Conservation (phyloP, 345 rosid genomes). For the Acer campestre region DNA sequence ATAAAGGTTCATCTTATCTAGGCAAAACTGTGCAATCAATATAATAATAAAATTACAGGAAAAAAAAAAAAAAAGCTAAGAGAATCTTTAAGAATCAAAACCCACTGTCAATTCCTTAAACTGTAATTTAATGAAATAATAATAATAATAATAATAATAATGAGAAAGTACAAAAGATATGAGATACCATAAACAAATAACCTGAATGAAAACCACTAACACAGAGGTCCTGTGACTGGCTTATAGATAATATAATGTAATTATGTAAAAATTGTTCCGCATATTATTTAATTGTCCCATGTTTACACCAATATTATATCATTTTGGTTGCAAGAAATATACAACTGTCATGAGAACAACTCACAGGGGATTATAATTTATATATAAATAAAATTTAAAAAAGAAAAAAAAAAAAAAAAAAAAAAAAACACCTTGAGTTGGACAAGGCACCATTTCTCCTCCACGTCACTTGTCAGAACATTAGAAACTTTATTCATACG, state of each 20-base stretch:
- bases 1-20: background rate
- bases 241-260: too few species aligned
- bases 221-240: background rate
- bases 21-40: background rate
- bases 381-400: background rate
- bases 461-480: background rate
- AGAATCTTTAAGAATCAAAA: background rate
- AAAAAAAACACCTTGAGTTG: background rate
- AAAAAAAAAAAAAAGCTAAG: background rate
- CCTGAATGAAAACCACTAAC: background rate
- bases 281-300: background rate
- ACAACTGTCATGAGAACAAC: background rate
- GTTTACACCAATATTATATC: background rate
- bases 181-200: background rate
- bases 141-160: background rate
- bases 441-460: background rate
- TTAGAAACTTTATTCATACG: background rate
- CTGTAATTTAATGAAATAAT: background rate
- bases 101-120: background rate
- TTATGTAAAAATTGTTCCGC: background rate
- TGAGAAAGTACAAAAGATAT: background rate
- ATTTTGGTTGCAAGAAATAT: background rate
- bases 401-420: too few species aligned
- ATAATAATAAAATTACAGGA: background rate
- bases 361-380: background rate